These are phyloP conservation scores for Psilocybe cubensis DNA, from an alignment of 768 basidiomycete genomes.

Conservation along the genomic window DNA sequence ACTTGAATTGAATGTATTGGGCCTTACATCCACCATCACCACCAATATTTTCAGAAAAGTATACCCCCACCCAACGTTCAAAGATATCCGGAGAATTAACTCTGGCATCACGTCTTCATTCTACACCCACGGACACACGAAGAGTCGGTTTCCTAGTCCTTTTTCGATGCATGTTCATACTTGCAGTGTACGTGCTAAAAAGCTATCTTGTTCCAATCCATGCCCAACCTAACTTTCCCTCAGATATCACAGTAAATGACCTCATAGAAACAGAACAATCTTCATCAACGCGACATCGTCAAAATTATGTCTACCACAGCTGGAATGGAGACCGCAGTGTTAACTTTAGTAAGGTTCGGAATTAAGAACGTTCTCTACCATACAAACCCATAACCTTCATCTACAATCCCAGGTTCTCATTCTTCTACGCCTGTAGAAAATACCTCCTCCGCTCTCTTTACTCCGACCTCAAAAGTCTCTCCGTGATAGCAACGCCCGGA, in stretches of 20 bases:
- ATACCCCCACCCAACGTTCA: too few species aligned
- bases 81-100: too few species aligned
- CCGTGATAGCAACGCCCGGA: slow-evolving; percentile 27
- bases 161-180: too few species aligned
- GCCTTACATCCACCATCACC: too few species aligned
- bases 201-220: too few species aligned
- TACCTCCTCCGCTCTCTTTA: slow-evolving; percentile 63
- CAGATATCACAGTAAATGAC: neutral
- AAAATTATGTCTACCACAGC: slow-evolving; percentile 13
- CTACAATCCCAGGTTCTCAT: slow-evolving; percentile 37
- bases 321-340: slow-evolving; percentile 22
- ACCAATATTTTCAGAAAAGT: too few species aligned
- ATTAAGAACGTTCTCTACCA: neutral
- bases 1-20: too few species aligned
- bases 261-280: neutral
- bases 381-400: neutral
- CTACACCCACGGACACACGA: too few species aligned
- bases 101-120: too few species aligned
- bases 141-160: too few species aligned
- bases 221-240: too few species aligned
- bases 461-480: slow-evolving; percentile 56
- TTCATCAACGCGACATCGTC: neutral
- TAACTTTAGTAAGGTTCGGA: slow-evolving; percentile 24
- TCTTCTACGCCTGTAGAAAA: slow-evolving; percentile 63
- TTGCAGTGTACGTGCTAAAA: too few species aligned